Evolutionary conservation across 306 rosid genomes (phyloP).

Genomic region (Castanea sativa): DNA sequence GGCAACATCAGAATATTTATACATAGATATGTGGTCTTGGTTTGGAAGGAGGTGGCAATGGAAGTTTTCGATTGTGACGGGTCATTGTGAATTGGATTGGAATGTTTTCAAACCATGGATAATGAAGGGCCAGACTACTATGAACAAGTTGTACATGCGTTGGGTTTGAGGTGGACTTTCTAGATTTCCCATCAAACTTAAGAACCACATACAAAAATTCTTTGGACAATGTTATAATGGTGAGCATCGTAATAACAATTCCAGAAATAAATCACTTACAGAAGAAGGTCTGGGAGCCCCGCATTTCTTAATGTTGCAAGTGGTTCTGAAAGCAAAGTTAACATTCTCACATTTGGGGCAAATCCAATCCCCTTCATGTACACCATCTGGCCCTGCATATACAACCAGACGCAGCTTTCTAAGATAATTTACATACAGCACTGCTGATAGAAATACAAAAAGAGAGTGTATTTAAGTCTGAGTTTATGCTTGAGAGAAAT

Average conservation of each 20-base stretch:
- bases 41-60: not conserved
- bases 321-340: conserved; percentile 55
- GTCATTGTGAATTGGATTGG: not conserved
- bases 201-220: not conserved
- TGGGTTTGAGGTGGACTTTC: not conserved
- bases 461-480: not conserved
- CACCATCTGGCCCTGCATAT: conserved; percentile 42
- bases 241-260: not conserved
- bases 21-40: not conserved
- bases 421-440: not conserved
- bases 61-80: not conserved
- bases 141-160: not conserved
- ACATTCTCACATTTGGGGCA: conserved; percentile 48
- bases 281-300: conserved; percentile 43
- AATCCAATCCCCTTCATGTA: conserved; percentile 46
- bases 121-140: not conserved
- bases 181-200: not conserved
- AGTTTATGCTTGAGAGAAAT: not conserved
- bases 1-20: not conserved
- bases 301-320: conserved; percentile 55
- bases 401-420: conserved; percentile 3
- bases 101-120: not conserved
- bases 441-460: not conserved
- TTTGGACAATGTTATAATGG: not conserved
- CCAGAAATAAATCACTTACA: conserved; percentile 29